A percentile compares a stretch with the other conserved stretches of the same genome.
phyloP scores from a whole-genome alignment of 257 asterid species.

The Echium plantagineum region DNA sequence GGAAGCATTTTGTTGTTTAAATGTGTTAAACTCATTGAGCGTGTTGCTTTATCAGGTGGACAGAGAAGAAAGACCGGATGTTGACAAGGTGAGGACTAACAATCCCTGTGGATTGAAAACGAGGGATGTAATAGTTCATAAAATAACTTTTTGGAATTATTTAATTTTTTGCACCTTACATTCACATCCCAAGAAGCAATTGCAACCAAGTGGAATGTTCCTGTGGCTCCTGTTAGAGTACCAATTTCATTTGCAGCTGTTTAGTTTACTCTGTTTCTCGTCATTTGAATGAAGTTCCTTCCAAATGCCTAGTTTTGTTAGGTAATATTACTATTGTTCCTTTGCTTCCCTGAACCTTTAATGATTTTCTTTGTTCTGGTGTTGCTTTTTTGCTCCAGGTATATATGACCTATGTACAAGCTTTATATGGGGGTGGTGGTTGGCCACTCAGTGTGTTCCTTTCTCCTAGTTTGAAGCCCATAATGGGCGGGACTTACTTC shows the following conservation, averaged over 20 bases:
- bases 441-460: constrained; percentile 93
- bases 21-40: neutral
- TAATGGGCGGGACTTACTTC: constrained; percentile 97
- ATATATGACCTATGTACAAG: constrained; percentile 95
- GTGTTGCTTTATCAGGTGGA: constrained; percentile 50
- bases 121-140: neutral
- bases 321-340: neutral
- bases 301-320: neutral
- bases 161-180: neutral
- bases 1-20: neutral
- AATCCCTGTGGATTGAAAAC: neutral
- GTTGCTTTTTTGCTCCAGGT: constrained; percentile 32
- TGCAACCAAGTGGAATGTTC: neutral
- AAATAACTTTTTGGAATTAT: too few species aligned
- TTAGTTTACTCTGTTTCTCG: too few species aligned
- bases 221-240: too few species aligned
- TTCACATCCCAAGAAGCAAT: neutral
- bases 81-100: constrained; percentile 56
- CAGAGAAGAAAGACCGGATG: constrained; percentile 95
- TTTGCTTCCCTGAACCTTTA: neutral
- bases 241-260: too few species aligned
- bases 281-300: neutral
- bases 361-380: neutral
- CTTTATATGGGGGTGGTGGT: constrained; percentile 91
- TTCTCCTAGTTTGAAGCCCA: constrained; percentile 87